Base-by-base conservation (phyloP, 805 yeast species). In the Candida ponderosae region DNA sequence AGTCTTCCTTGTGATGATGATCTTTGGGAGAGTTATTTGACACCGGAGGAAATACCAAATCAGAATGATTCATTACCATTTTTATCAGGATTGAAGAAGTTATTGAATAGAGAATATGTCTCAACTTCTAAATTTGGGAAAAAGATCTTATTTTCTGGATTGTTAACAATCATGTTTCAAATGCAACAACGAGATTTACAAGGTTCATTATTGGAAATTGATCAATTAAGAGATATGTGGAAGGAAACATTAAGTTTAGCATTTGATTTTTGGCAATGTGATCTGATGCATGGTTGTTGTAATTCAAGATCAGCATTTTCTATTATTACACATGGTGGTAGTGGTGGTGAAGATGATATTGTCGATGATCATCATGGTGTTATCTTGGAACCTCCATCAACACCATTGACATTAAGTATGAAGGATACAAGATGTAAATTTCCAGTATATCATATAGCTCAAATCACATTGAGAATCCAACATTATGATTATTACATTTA, bases 401-500 rank as follows among this genome's bases (percentile, higher is more conserved):
- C 40, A n/a, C 56, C 56, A 15, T 36, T 42, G 19, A 40, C 53
- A 9, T 34, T 53, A 15, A 40, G 48, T n/a, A 41, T 35, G 1
- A 56, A 53, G 29, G 74, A 66, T 42, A 60, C 71, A 2, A 66
- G 78, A 34, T 80, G 85, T 55, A 76, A 75, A 42, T 70, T 76
- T 40, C 79, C 86, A 0, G 73, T 79, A 37, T 81, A 76, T 56
- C 89, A 85, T 51, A 66, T 82, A 62, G 76, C 85, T 1, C 89
- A 82, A 51, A 74, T 83, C 14, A 72, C 78, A 32, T 71, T 85
- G 53, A 74, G 84, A 36, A 70, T 81, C 21, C 79, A 83, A 39
- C 86, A 83, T 44, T 79, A 82, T 56, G 95, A 86, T 56, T 75
- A 83, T 40, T 82, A 82, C 37, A 79, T 83, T 5, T 80, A 67